Evolutionary conservation across 139 green algal genomes (phyloP), one percentile per base, ranked within the genome.

Genomic region (Spirogloea muscicola): DNA sequence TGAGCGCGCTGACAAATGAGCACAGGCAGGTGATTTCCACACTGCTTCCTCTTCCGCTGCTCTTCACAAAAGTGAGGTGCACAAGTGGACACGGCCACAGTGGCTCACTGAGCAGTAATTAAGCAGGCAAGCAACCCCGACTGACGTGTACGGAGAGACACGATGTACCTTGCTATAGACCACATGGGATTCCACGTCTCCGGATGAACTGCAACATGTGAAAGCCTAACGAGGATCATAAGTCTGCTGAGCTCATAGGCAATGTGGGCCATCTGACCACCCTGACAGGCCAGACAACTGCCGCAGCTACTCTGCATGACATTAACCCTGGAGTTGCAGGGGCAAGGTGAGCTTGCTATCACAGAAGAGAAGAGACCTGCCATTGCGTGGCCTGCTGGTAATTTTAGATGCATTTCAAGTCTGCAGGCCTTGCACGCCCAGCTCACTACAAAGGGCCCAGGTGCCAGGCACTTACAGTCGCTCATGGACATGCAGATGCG

Each of bases 401-500:
- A n/a, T n/a, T n/a, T n/a, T 51, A 51, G 10, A 13, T 51, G 43
- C 10, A 51, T 25, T 13, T 51, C 10, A 13, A 51, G 43, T 51
- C 10, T 51, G 43, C 10, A 51, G 1, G 33, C 49, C 33, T 29
- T 37, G 27, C 31, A 6, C 16, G 27, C 5, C 49, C 13, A 27
- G 7, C 9, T 29, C 49, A 60, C 49, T 60, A 27, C 31, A 27
- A 60, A 3, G 1, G 27, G 18, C 49, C 49, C 43, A 51, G 16
- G 16, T 51, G 13, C 31, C 10, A n/a, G 31, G 18, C 29, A 71
- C 70, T 74, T 29, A 79, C 70, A 90, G 3, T 78, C 25, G 31
- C 91, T 96, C 64, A 98, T 97, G 67, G 86, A 93, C 18, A 98
- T 81, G 83, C 94, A 97, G 46, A 99, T 95, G 72, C 87, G 86